A percentile compares a stretch with the other conserved stretches of the same genome.
These are phyloP conservation scores for Vitis hybrid DNA, from an alignment of 177 flowering plant species.

Conservation along the genomic window DNA sequence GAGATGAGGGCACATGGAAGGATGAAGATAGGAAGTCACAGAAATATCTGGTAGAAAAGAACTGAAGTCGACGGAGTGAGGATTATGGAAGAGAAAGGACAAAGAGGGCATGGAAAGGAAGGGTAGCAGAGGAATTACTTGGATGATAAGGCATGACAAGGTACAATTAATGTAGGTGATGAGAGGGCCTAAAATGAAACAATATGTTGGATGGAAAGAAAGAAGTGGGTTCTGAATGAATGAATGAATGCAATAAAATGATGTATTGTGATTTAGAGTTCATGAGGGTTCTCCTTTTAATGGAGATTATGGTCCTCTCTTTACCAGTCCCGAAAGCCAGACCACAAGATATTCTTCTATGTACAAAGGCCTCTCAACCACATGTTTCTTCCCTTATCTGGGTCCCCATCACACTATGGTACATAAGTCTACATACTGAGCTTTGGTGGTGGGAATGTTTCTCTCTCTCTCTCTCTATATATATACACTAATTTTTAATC, in stretches of 20 bases:
- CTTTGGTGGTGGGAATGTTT: no score
- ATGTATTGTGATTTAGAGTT: constrained; percentile 10
- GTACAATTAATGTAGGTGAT: constrained; percentile 1
- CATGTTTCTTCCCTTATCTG: neutral
- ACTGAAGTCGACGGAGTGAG: no score
- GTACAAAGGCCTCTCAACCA: neutral
- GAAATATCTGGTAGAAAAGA: no score
- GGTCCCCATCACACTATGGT: no score
- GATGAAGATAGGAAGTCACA: no score
- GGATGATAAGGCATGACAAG: constrained; percentile 49
- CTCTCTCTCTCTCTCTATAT: no score
- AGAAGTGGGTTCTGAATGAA: constrained; percentile 36
- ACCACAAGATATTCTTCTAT: constrained; percentile 12
- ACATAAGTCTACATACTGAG: no score
- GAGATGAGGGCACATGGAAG: no score
- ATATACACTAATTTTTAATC: no score
- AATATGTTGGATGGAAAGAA: constrained; percentile 13
- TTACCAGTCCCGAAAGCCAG: constrained; percentile 6
- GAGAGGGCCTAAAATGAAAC: constrained; percentile 7
- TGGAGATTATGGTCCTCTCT: constrained; percentile 17
- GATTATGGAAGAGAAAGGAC: no score
- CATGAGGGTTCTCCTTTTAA: constrained; percentile 17
- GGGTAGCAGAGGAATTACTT: constrained; percentile 59
- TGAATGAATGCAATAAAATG: constrained; percentile 35
- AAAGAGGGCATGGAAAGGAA: constrained; percentile 65